Percentiles rank a stretch among this genome's conserved stretches.
Conservation (phyloP, 2,329 filamentous ascomycete genomes). For the Pseudogymnoascus sp. region DNA sequence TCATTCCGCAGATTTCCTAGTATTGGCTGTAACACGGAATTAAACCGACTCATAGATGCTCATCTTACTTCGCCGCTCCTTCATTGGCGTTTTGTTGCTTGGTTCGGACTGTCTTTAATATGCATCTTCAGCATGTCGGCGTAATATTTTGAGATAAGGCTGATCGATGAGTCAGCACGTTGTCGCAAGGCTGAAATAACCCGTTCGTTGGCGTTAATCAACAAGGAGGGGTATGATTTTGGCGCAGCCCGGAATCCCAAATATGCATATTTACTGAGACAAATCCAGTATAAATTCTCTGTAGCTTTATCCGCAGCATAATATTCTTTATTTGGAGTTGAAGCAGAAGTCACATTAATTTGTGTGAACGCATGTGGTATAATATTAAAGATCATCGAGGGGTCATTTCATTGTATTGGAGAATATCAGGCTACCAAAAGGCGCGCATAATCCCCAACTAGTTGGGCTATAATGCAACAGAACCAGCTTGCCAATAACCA, state of each 20-base stretch:
- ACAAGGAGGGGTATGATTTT: not conserved
- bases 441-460: not conserved
- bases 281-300: not conserved
- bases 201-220: not conserved
- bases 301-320: too few species aligned
- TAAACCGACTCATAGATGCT: not conserved
- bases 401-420: conserved; percentile 9
- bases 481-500: conserved; percentile 8
- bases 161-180: not conserved
- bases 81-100: not conserved
- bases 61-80: not conserved
- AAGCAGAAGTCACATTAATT: not conserved
- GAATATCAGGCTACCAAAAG: conserved; percentile 8
- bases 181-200: not conserved
- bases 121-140: not conserved
- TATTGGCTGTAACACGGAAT: not conserved
- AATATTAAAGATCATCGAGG: not conserved
- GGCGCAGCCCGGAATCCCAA: not conserved
- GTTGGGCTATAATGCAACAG: not conserved
- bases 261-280: not conserved
- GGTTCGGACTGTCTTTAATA: not conserved
- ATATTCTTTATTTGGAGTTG: not conserved
- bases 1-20: not conserved
- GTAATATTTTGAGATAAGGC: conserved; percentile 1
- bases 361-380: not conserved